Base-by-base conservation (phyloP, 2,329 filamentous ascomycete species). In the Microsporum audouinii region DNA sequence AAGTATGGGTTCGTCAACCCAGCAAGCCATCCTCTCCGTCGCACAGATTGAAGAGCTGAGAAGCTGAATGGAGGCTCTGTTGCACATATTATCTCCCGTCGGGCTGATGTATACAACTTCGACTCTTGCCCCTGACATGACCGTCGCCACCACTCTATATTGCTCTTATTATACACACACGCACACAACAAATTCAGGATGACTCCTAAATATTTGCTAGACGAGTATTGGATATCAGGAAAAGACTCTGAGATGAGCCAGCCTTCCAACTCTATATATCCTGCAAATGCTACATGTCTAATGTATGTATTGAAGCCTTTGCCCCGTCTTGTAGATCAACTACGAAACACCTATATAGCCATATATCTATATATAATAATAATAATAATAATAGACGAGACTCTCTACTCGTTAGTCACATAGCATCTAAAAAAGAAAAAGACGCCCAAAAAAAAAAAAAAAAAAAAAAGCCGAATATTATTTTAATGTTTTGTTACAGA, bases 21-120 rank as follows among this genome's bases (percentile, higher is more conserved):
- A 34, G 49, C 49, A 34, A 31, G 10, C 33, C 23, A 17, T 12
- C 14, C 31, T n/a, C 17, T 31, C 5, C 17, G 51, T 34, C 51
- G n/a, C 31, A 55, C 51, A 55, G 31, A 33, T n/a, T 38, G 33
- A 31, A 23, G 29, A 31, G 51, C 51, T 34, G 27, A 55, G 23
- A 36, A 31, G 51, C 51, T 53, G 49, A 34, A 53, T 53, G 49
- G 49, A 53, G 31, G 49, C 49, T n/a, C 49, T 36, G 51, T 55
- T 55, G 51, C 33, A 55, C 51, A 55, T 34, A 55, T 55, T 55
- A 34, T 38, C 51, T 55, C 51, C 17, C 51, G 51, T 34, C 51
- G 51, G 51, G 51, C 51, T 55, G 51, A 55, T 51, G 45, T 51
- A 23, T 23, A 31, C 43, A 14, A 39, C 43, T 31, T 33, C 34